Base-by-base conservation (phyloP, 2,329 filamentous ascomycete species). In the Lasiodiplodia gonubiensis region DNA sequence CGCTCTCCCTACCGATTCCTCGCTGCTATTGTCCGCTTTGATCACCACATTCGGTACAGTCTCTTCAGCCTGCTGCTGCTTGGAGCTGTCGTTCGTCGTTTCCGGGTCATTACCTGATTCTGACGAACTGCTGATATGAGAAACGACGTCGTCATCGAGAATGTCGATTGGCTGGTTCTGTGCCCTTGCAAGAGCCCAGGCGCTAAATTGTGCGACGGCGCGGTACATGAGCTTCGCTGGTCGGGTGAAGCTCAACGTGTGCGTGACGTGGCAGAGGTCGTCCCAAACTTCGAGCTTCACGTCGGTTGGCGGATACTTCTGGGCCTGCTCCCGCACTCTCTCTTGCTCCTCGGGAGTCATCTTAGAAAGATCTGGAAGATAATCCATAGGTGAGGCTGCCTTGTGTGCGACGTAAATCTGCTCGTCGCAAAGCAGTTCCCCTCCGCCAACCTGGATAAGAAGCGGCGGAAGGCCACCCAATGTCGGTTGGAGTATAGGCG, bases 231-330 rank as follows among this genome's bases (percentile, higher is more conserved):
- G 92, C 77, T 98, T 98, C 54, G 94, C 95, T 0, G 95, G 95
- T n/a, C 90, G 87, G 0, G 94, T 98, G 77, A 97, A 98, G 73
- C 92, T 97, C n/a, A 98, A 84, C 0, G 94, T 97, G 0, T 94
- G 92, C 0, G 91, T 90, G 6, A 97, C 94, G 75, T 98, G 94
- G 74, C 95, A 98, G 2, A 98, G 82, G 73, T 97, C 92, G 68
- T 98, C 94, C 94, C 94, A 98, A 1, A 98, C 90, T 76, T 98
- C 95, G 2, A 99, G 85, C 76, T 97, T 93, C 0, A 98, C 94
- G 72, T 97, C 88, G 0, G 95, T 99, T 0, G 93, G 92, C 67
- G 88, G 88, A 78, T 92, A 96, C 69, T 85, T 88, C 33, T 90
- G 89, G 68, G 85, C 83, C 46, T 90, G 86, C 39, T 89, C 84